Conservation (phyloP, 2,329 filamentous ascomycete genomes). For the Beauveria medogensis region DNA sequence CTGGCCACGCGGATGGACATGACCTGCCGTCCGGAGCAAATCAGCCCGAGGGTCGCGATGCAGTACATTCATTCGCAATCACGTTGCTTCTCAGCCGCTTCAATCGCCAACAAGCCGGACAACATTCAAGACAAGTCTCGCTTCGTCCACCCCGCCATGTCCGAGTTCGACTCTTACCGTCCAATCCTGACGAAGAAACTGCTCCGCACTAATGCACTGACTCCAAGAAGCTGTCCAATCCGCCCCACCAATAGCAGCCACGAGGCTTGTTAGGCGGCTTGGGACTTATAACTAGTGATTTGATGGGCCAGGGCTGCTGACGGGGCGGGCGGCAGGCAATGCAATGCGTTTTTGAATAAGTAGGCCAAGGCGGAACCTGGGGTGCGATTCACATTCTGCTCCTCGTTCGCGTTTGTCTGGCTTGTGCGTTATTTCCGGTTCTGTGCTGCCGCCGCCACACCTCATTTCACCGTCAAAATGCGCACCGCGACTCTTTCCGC, state of each 20-base stretch:
- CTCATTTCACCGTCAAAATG: neutral
- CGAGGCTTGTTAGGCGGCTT: neutral
- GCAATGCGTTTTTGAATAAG: neutral
- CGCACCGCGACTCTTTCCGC: constrained; percentile 7
- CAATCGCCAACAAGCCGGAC: neutral
- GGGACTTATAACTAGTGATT: neutral
- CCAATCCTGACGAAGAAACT: neutral
- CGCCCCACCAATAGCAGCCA: constrained; percentile 4
- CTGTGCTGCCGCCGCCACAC: neutral
- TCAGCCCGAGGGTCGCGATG: neutral
- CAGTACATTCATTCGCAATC: neutral
- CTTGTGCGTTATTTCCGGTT: neutral
- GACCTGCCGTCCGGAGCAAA: neutral
- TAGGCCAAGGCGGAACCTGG: neutral
- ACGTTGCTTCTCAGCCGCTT: neutral
- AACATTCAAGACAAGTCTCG: neutral
- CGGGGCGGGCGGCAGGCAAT: neutral
- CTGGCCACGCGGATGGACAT: neutral
- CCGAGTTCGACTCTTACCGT: neutral
- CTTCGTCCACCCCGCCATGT: neutral
- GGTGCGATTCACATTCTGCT: neutral
- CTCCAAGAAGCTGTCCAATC: neutral
- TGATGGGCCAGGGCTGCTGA: neutral
- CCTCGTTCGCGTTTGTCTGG: neutral
- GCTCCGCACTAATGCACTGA: neutral